Conservation (phyloP, 805 yeast species). For the Wickerhamiella allomyrinae region DNA sequence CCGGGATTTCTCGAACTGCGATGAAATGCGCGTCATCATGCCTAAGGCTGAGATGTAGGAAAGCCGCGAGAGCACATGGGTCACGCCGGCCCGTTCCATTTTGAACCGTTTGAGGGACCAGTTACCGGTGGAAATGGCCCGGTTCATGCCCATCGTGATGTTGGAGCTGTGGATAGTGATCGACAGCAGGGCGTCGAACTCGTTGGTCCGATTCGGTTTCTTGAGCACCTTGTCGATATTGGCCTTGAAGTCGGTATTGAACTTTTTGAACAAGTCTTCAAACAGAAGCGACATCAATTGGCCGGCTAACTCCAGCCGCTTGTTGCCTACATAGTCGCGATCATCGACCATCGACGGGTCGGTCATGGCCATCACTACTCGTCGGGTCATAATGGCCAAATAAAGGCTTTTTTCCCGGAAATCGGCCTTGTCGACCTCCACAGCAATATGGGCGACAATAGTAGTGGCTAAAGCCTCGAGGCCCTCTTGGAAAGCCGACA, state of each 20-base stretch:
- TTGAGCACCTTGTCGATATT: slow-evolving; percentile 86
- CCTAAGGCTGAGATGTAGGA: slow-evolving; percentile 92
- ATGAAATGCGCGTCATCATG: slow-evolving; percentile 98
- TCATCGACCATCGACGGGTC: slow-evolving; percentile 95
- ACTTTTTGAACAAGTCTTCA: slow-evolving; percentile 94
- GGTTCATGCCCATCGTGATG: slow-evolving; percentile 83
- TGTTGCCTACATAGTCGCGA: slow-evolving; percentile 96
- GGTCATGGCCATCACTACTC: slow-evolving; percentile 90
- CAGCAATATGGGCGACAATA: slow-evolving; percentile 87
- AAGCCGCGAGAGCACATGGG: slow-evolving; percentile 83
- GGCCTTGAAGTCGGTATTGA: slow-evolving; percentile 87
- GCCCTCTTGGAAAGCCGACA: slow-evolving; percentile 80
- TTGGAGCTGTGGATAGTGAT: slow-evolving; percentile 86
- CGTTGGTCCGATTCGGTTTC: slow-evolving; percentile 88
- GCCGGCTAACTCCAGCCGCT: slow-evolving; percentile 92
- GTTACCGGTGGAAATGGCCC: slow-evolving; percentile 97
- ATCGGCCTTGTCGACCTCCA: slow-evolving; percentile 47
- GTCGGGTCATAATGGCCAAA: slow-evolving; percentile 90
- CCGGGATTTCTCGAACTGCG: slow-evolving; percentile 96
- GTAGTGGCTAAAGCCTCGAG: slow-evolving; percentile 84
- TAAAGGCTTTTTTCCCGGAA: slow-evolving; percentile 90
- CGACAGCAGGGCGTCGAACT: slow-evolving; percentile 82
- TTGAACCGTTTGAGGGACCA: slow-evolving; percentile 98
- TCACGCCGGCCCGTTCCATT: slow-evolving; percentile 99
- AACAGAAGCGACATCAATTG: slow-evolving; percentile 88